Conservation (phyloP, 1,284 basidiomycete species). For the Heterobasidion parviporum region DNA sequence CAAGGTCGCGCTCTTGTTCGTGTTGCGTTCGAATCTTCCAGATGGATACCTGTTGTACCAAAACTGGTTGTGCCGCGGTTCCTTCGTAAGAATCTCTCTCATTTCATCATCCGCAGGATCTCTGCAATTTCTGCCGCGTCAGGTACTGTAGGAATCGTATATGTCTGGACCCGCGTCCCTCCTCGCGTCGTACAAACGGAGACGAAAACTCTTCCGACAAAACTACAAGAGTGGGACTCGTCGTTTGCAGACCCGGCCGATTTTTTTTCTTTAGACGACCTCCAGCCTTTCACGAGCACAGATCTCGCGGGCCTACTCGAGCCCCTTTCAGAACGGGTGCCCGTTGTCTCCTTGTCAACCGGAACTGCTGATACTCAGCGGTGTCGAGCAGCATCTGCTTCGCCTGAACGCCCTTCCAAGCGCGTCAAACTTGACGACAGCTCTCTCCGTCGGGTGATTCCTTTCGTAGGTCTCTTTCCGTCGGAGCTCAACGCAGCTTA, state of each 20-base stretch:
- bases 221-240: background rate
- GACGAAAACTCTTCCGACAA: background rate
- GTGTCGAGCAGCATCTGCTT: background rate
- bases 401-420: background rate
- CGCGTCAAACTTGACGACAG: background rate
- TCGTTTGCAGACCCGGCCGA: background rate
- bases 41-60: background rate
- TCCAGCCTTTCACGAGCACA: background rate
- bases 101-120: background rate
- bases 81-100: background rate
- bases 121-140: background rate
- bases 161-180: background rate
- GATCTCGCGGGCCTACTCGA: background rate
- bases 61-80: background rate
- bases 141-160: background rate
- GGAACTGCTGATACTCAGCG: too few species aligned
- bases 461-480: background rate
- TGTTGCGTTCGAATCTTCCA: background rate
- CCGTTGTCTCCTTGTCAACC: background rate
- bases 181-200: background rate
- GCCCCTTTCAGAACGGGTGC: background rate
- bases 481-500: background rate
- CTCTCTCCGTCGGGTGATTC: background rate
- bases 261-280: background rate
- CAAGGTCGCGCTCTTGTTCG: background rate